Base-by-base conservation (phyloP, 202 grass and related monocot genomes). In the Musa balbisiana region DNA sequence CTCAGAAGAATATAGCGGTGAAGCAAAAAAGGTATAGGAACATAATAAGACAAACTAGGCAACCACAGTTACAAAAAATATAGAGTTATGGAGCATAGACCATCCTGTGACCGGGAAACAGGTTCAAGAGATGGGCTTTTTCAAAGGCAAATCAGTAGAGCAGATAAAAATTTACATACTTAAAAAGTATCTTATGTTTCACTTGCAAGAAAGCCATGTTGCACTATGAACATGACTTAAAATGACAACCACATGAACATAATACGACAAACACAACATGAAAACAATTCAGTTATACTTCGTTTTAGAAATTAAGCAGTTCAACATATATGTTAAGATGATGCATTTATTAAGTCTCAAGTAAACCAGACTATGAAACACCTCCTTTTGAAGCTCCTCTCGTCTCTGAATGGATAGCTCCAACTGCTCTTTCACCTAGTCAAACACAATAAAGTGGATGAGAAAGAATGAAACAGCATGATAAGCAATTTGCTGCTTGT, bases 301-400 rank as follows among this genome's bases (percentile, higher is more conserved):
- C 10, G 6, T n/a, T 69, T 26, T 10, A 49, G 11, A 50, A 43
- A 43, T 43, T 6, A 43, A 69, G 15, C 17, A n/a, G 23, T 58
- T 58, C 9, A 64, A 12, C 22, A 64, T 11, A 64, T 24, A 24
- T 24, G 22, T 12, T 64, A 24, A 2, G 11, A 50, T 43, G 17
- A 51, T n/a, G 25, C 14, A 70, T 52, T 71, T 1, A 71, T 11
- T 49, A 19, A 67, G 13, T 15, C 33, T 16, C 12, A 16, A 67
- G 22, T 64, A 83, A 78, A 21, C 6, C 20, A 64, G 3, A 64
- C 54, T 77, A 81, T 75, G 12, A 64, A 74, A 0, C 83, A 90
- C 91, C 91, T 90, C 91, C 25, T 80, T 86, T 88, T 90, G 83
- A 84, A 90, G 83, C 73, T 86, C 91, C 21, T 93, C 87, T 0